Conservation (phyloP, 2,329 filamentous ascomycete genomes). For the Verticillium isaacii region DNA sequence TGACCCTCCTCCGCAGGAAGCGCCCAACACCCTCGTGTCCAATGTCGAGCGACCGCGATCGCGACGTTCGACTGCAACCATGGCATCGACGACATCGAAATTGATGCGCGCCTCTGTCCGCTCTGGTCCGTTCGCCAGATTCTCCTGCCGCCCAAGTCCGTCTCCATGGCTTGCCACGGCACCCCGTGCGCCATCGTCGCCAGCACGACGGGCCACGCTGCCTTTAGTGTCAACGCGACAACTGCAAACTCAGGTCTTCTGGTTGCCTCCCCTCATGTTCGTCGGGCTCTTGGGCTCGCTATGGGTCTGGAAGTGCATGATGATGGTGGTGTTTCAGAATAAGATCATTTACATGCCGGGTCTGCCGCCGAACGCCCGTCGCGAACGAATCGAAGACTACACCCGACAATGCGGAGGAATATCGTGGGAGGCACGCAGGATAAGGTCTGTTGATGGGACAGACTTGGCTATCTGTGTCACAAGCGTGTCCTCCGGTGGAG, state of each 20-base stretch:
- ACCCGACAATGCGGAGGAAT: slow-evolving; percentile 53
- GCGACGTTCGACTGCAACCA: too few relatives aligned
- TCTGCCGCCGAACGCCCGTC: slow-evolving; percentile 64
- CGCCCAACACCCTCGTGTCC: too few relatives aligned
- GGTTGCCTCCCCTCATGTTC: slow-evolving; percentile 66
- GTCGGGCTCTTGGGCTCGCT: slow-evolving; percentile 59
- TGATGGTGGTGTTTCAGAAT: slow-evolving; percentile 75
- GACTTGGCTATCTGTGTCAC: slow-evolving; percentile 56
- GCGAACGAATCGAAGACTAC: slow-evolving; percentile 64
- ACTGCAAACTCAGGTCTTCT: slow-evolving; percentile 32
- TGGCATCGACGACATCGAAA: too few relatives aligned
- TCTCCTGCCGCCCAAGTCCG: background rate
- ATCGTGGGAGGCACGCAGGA: slow-evolving; percentile 61
- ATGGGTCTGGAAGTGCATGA: slow-evolving; percentile 63
- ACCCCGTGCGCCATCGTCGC: background rate
- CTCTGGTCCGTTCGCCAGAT: background rate
- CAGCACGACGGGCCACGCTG: background rate
- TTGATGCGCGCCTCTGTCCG: background rate
- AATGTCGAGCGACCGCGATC: too few relatives aligned
- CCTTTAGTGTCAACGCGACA: slow-evolving; percentile 13
- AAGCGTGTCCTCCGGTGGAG: slow-evolving; percentile 24
- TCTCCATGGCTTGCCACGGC: background rate
- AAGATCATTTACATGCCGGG: slow-evolving; percentile 80
- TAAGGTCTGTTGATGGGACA: slow-evolving; percentile 59
- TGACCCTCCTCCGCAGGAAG: too few relatives aligned